Percentiles rank a stretch among this genome's conserved stretches.
phyloP scores from a whole-genome alignment of 2,329 filamentous ascomycete species.

The Juglanconis oblonga region DNA sequence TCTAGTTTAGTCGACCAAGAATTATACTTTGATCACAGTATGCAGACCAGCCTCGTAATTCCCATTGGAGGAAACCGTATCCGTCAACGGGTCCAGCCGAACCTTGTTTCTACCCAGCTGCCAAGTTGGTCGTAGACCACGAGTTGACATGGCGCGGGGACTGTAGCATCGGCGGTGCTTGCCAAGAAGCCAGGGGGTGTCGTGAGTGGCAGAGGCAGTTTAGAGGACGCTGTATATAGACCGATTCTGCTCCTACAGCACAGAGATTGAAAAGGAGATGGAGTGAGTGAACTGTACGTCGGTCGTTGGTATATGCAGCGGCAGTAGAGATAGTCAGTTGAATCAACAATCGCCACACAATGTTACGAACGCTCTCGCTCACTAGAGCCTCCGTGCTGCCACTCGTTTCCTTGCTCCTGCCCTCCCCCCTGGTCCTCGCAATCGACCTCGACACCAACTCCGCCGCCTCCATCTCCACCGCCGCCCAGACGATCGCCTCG shows the following conservation, averaged over 20 bases:
- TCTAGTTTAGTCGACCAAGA: too few species aligned
- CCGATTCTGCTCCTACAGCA: not conserved
- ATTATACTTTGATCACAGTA: too few species aligned
- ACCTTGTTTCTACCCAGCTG: not conserved
- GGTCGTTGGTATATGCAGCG: not conserved
- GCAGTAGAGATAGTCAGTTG: not conserved
- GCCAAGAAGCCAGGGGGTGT: too few species aligned
- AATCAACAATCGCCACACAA: not conserved
- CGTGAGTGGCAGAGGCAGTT: too few species aligned
- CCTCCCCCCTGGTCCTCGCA: conserved; percentile 20
- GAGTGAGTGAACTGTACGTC: not conserved
- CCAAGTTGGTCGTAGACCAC: not conserved
- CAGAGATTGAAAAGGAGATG: not conserved
- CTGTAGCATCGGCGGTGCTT: not conserved
- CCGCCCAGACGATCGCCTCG: conserved; percentile 26
- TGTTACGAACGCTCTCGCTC: not conserved
- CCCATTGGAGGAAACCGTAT: not conserved
- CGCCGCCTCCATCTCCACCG: conserved; percentile 23
- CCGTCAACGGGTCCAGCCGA: not conserved
- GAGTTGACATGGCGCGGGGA: not conserved
- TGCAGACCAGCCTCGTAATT: too few species aligned
- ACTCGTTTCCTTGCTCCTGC: conserved; percentile 12
- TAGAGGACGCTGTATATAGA: not conserved
- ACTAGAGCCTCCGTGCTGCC: not conserved
- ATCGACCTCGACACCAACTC: conserved; percentile 24